Base-by-base conservation (phyloP, 2,329 filamentous ascomycete species). In the Hypoxylon sp. region DNA sequence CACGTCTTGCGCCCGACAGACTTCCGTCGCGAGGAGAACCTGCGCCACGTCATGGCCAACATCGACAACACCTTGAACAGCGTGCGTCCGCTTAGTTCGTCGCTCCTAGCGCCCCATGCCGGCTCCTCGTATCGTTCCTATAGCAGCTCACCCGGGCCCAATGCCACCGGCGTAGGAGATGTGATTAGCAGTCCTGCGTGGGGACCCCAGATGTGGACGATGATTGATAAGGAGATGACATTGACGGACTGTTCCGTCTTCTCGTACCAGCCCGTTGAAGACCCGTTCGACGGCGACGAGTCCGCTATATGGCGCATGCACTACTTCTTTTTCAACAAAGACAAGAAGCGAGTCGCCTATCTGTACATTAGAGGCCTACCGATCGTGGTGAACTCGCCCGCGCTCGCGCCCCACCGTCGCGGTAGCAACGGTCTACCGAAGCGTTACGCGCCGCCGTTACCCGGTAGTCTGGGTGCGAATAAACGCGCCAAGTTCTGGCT, bases 251-350 rank as follows among this genome's bases (percentile, higher is more conserved):
- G 95, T 79, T 90, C 89, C 58, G 88, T 94, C 65, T 98, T 97
- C 77, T 91, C 90, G 58, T 99, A 97, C 79, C 87, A 91, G 53
- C 95, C 95, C 0, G 90, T 93, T 41, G 92, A 94, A 64, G 94
- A 97, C 73, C 93, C 93, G 0, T 97, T 96, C 72, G 91, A 94
- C 71, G 93, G 93, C 67, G 94, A 97, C 65, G 93, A 97, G 74
- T 92, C 92, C 65, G 91, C 94, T 8, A 94, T 99, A 66, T 99
- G 94, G 94, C 93, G 92, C 51, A 85, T 94, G 66, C 94, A 98
- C 77, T 97, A 97, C 79, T 97, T 99, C 82, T 97, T 98, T 78
- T 98, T 97, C 85, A 97, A 97, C 82, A 94, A 94, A 73, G 84
- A 89, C 24, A 86, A 90, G 74, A 98, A 98, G 81, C 89, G 95